Conservation (phyloP, 2,329 filamentous ascomycete species). For the Aspergillus tanneri region DNA sequence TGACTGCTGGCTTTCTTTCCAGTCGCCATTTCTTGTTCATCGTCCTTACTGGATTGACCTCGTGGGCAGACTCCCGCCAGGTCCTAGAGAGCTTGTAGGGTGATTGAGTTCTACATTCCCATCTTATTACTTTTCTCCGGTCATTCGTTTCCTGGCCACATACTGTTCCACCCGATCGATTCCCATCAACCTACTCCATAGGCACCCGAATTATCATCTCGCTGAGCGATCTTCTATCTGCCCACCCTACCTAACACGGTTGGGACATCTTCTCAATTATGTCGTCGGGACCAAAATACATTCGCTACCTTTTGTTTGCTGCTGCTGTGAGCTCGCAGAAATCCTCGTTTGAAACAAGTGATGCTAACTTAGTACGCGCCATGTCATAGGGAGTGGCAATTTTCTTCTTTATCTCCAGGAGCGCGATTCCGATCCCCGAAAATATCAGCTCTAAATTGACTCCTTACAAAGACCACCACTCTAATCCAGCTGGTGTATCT, state of each 20-base stretch:
- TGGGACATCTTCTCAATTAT: constrained; percentile 10
- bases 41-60: background rate
- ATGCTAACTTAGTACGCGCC: background rate
- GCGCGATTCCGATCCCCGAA: constrained; percentile 46
- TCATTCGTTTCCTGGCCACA: background rate
- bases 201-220: constrained; percentile 2
- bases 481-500: constrained; percentile 4
- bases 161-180: background rate
- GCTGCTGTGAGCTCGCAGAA: constrained; percentile 10
- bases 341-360: background rate
- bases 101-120: background rate
- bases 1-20: no score
- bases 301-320: constrained; percentile 21
- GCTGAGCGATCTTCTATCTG: background rate
- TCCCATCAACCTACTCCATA: background rate
- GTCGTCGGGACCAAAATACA: constrained; percentile 19
- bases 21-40: no score
- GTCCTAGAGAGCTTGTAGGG: no score
- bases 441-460: constrained; percentile 24
- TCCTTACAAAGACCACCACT: constrained; percentile 21
- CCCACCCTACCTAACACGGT: constrained; percentile 20
- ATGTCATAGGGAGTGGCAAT: constrained; percentile 61
- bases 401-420: constrained; percentile 78
- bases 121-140: background rate
- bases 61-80: background rate